Base-by-base conservation (phyloP, 2,329 filamentous ascomycete species). In the Tolypocladium endophyticum region DNA sequence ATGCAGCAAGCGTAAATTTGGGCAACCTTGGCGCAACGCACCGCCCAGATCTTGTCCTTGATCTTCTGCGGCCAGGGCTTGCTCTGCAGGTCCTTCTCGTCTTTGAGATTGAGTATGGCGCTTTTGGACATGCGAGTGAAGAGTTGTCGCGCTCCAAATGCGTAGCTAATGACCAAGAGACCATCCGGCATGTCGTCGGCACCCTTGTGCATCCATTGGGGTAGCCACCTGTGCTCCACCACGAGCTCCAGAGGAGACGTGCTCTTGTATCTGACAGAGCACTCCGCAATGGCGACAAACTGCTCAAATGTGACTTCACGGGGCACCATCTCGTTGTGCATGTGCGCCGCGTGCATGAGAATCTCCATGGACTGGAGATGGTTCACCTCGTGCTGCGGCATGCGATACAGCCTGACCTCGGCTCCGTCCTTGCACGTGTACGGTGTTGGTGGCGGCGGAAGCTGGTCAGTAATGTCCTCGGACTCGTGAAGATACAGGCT, bases 201-300 rank as follows among this genome's bases (percentile, higher is more conserved):
- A 1, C 75, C 76, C 59, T 72, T 73, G 61, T 79, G 75, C 64
- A 79, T 72, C 80, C 80, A 83, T 52, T 78, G 74, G 1, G 79
- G 79, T 23, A 83, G 64, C 80, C 81, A 83, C 43, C 72, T 64
- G 61, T 80, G 76, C 61, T 82, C 79, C 5, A 83, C 80, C 9
- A 76, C 65, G 6, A 78, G 62, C 61, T 82, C 79, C 0, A 83
- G 66, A 0, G 81, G 81, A 0, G 77, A 76, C 0, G 80, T 82
- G 68, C 80, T 79, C 58, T 73, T 77, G 63, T 82, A 83, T 38
- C 74, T 72, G 62, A 81, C 69, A 56, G 74, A 82, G 23, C 75
- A 77, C 60, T 81, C 77, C 0, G 81, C 79, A 57, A 83, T 75
- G 30, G 79, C 78, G 12, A 82, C 77, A 60, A 83, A 81, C 55